Evolutionary conservation across 2,329 filamentous ascomycete genomes (phyloP).

Genomic region (Ophiostoma perfectum): DNA sequence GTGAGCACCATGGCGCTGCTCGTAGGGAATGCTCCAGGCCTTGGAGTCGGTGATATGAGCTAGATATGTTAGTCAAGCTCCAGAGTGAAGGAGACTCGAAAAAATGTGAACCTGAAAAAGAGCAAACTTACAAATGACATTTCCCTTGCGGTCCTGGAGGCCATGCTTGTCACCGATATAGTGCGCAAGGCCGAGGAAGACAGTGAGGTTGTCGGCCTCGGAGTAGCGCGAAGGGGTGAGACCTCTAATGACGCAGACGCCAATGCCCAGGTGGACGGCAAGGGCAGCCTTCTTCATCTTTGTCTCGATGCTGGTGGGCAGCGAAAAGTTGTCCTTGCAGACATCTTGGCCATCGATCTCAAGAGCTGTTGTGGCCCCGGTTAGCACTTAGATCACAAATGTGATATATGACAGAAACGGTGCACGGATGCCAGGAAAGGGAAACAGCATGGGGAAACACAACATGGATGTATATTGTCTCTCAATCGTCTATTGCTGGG

Average conservation of each 20-base stretch:
- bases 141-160: conserved; percentile 44
- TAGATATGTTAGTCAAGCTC: conserved; percentile 26
- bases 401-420: conserved; percentile 6
- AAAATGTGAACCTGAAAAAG: neutral
- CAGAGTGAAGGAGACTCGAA: neutral
- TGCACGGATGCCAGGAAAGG: neutral
- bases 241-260: conserved; percentile 52
- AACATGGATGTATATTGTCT: neutral
- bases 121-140: conserved; percentile 41
- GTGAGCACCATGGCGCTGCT: conserved; percentile 46
- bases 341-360: conserved; percentile 38
- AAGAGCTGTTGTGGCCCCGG: conserved; percentile 16
- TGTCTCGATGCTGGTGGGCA: conserved; percentile 34
- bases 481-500: neutral
- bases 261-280: conserved; percentile 40
- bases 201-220: conserved; percentile 48
- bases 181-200: conserved; percentile 53
- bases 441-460: neutral
- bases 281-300: conserved; percentile 35
- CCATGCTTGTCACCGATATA: conserved; percentile 52
- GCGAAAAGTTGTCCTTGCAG: conserved; percentile 37
- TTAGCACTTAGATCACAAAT: conserved; percentile 3
- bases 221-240: conserved; percentile 44
- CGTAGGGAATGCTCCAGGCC: conserved; percentile 41
- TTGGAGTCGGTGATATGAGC: conserved; percentile 46